phyloP scores from a whole-genome alignment of 805 yeast genomes.

The Isabelozyma heimii region DNA sequence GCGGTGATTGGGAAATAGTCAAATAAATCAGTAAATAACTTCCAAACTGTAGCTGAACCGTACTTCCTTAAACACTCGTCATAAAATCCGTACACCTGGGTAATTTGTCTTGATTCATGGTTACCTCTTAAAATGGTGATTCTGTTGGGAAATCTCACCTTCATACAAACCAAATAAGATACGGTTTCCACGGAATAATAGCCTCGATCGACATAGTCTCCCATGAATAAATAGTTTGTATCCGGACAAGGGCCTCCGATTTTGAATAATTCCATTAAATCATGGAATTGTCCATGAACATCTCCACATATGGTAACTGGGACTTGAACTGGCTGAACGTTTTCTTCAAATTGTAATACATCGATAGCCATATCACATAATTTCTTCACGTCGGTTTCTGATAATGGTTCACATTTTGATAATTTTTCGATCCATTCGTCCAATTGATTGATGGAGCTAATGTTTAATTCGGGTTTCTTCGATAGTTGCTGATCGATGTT shows the following conservation, averaged over 20 bases:
- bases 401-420: slow-evolving; percentile 73
- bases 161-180: slow-evolving; percentile 83
- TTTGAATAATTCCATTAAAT: slow-evolving; percentile 86
- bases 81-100: slow-evolving; percentile 94
- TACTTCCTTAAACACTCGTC: slow-evolving; percentile 93
- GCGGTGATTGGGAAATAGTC: slow-evolving; percentile 95
- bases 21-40: slow-evolving; percentile 83
- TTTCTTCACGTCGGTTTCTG: slow-evolving; percentile 74
- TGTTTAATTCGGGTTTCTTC: slow-evolving; percentile 30
- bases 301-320: slow-evolving; percentile 98
- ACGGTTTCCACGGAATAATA: slow-evolving; percentile 91
- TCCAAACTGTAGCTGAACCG: slow-evolving; percentile 93
- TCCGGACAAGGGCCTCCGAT: slow-evolving; percentile 69
- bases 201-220: slow-evolving; percentile 87
- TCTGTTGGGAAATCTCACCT: slow-evolving; percentile 86
- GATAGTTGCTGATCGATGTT: slow-evolving; percentile 7
- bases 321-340: slow-evolving; percentile 91
- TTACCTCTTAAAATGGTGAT: slow-evolving; percentile 92
- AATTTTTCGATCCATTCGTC: slow-evolving; percentile 87
- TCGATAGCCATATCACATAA: slow-evolving; percentile 90
- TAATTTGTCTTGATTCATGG: slow-evolving; percentile 93
- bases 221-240: slow-evolving; percentile 48
- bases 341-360: slow-evolving; percentile 85
- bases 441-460: slow-evolving; percentile 59
- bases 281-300: slow-evolving; percentile 96